Conservation (phyloP, 108 stramenopile species). For the Cylindrotheca fusiformis region DNA sequence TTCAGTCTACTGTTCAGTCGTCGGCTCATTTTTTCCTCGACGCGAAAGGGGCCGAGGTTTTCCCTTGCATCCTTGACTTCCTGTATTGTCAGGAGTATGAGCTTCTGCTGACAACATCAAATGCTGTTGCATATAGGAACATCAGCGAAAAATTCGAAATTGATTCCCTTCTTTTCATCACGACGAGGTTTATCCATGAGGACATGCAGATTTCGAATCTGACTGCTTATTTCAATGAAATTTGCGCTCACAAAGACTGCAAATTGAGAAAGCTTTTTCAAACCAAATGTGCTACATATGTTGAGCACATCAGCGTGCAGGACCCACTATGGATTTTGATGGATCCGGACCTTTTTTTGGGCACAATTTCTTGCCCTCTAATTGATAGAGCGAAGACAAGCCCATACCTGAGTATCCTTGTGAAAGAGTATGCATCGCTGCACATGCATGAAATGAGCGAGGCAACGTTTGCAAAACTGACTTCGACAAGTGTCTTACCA, state of each 20-base stretch:
- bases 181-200: conserved; percentile 23
- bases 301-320: conserved; percentile 8
- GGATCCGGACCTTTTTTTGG: conserved; percentile 28
- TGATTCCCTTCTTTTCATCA: conserved; percentile 1
- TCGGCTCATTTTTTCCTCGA: conserved; percentile 12
- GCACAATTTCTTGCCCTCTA: conserved; percentile 22
- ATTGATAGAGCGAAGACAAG: conserved; percentile 20
- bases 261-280: conserved; percentile 12
- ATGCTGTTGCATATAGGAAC: conserved; percentile 23
- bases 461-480: conserved; percentile 19
- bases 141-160: conserved; percentile 26
- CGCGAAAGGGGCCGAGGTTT: conserved; percentile 5
- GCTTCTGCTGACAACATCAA: conserved; percentile 18
- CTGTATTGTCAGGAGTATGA: conserved; percentile 19
- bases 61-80: conserved; percentile 28
- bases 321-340: conserved; percentile 26
- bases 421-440: conserved; percentile 21
- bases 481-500: conserved; percentile 19
- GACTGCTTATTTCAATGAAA: conserved; percentile 21
- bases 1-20: conserved; percentile 5
- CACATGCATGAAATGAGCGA: conserved; percentile 28
- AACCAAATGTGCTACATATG: conserved; percentile 15
- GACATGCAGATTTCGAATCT: conserved; percentile 29
- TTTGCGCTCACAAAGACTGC: conserved; percentile 10
- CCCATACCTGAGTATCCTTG: conserved; percentile 27